Base-by-base conservation (phyloP, 208 protist species). In the Trypanosoma congolense region DNA sequence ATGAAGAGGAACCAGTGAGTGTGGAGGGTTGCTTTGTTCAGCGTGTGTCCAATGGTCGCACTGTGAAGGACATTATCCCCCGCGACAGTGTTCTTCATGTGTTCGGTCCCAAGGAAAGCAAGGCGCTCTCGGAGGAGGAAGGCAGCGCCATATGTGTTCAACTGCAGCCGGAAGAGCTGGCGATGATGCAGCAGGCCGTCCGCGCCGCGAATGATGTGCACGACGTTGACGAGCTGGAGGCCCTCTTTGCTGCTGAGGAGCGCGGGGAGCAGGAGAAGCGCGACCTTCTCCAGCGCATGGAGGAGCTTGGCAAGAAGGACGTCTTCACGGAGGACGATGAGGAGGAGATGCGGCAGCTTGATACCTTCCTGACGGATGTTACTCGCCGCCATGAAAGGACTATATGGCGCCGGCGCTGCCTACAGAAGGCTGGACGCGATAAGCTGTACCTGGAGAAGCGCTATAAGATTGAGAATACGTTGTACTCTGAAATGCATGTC, bases 291-390 rank as follows among this genome's bases (percentile, higher is more conserved):
- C 55, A 43, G 40, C 79, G 69, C 56, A 75, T 86, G 51, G 55
- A 71, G 19, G 70, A 83, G 43, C 65, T 91, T 36, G 71, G 75
- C 46, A 50, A 12, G 41, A 75, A 75, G 59, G 38, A 54, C 0
- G 29, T 56, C 38, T 79, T 77, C 29, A 77, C 74, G 1, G 70
- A 75, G 19, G 76, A 91, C 31, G 83, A 91, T 56, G 77, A 76
- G 51, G 80, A 85, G 68, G 80, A 91, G 68, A 62, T 87, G 38
- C 59, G 62, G 28, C 80, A 91, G 72, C 70, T 91, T 40, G 67
- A 78, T 73, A 58, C 58, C 16, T 56, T 81, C 25, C 61, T 68
- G 14, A 71, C 57, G 16, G 77, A 77, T 48, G 61, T 66, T 24
- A 70, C 77, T 52, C 77, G 70, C 30, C 75, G 75, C 40, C 75